Evolutionary conservation across 305 asterid species (phyloP).

Genomic region (Withania somnifera): DNA sequence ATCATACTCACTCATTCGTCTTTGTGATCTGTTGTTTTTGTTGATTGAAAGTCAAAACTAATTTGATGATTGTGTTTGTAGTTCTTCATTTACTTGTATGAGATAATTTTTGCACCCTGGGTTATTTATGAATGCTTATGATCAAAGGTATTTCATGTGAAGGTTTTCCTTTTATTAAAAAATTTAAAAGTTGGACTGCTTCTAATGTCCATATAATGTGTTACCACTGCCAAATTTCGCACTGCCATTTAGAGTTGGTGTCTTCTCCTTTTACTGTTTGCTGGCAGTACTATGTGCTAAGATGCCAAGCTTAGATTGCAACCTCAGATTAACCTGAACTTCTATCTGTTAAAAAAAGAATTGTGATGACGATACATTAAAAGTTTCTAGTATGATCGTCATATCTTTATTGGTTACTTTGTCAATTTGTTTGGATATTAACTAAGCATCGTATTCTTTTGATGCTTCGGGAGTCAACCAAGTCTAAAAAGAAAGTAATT

Average conservation of each 20-base stretch:
- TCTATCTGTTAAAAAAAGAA: neutral
- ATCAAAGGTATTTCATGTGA: neutral
- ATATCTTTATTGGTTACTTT: neutral
- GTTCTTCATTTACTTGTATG: neutral
- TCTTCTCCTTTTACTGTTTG: neutral
- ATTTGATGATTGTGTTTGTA: neutral
- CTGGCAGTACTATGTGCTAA: neutral
- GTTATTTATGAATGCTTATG: neutral
- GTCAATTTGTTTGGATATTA: neutral
- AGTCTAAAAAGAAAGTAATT: conserved; percentile 39
- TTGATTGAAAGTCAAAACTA: neutral
- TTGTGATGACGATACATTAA: neutral
- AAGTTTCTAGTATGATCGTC: neutral
- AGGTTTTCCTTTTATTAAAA: neutral
- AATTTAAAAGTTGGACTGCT: neutral
- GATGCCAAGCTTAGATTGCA: neutral
- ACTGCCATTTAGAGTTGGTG: neutral
- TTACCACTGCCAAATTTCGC: neutral
- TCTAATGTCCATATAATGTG: neutral
- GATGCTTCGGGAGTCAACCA: conserved; percentile 33
- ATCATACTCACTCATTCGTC: neutral
- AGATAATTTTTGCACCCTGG: neutral
- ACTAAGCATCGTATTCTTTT: neutral
- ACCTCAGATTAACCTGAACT: neutral
- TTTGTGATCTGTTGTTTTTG: neutral